These are phyloP conservation scores for Sporothrix brasiliensis DNA, from an alignment of 2,329 filamentous ascomycete species.

Conservation along the genomic window DNA sequence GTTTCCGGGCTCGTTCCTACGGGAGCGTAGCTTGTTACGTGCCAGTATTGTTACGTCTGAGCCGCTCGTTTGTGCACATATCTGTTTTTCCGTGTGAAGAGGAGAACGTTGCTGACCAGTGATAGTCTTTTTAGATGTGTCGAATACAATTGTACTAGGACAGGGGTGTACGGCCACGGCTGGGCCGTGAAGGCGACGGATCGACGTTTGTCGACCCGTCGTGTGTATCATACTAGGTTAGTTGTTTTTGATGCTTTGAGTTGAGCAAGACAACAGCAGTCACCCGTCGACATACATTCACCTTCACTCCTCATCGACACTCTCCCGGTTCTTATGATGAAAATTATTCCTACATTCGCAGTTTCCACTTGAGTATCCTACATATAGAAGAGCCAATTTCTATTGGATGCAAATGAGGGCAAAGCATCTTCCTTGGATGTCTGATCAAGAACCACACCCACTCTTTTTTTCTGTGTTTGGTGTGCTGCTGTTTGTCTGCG, in stretches of 20 bases:
- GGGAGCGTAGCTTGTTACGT: slow-evolving; percentile 75
- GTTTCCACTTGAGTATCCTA: slow-evolving; percentile 74
- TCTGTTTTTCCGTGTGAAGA: not conserved
- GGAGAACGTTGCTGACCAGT: slow-evolving; percentile 19
- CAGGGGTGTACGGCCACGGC: not conserved
- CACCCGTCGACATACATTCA: not conserved
- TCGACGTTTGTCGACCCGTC: not conserved
- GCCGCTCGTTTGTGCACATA: slow-evolving; percentile 26
- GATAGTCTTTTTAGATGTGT: not conserved
- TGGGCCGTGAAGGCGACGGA: slow-evolving; percentile 13
- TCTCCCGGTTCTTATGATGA: slow-evolving; percentile 61
- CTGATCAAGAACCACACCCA: slow-evolving; percentile 40
- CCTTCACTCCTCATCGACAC: slow-evolving; percentile 15
- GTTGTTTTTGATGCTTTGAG: not conserved
- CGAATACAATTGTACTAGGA: not conserved
- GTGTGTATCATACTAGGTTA: not conserved
- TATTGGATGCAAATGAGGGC: slow-evolving; percentile 67
- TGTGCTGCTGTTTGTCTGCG: slow-evolving; percentile 15
- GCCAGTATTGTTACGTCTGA: slow-evolving; percentile 67
- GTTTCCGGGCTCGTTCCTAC: slow-evolving; percentile 61
- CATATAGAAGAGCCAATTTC: slow-evolving; percentile 61
- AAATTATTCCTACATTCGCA: slow-evolving; percentile 78
- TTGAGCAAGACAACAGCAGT: not conserved
- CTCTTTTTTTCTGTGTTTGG: not conserved
- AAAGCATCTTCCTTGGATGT: slow-evolving; percentile 73